Conservation (phyloP, 2,329 filamentous ascomycete genomes). For the Rhinocladiella similis region DNA sequence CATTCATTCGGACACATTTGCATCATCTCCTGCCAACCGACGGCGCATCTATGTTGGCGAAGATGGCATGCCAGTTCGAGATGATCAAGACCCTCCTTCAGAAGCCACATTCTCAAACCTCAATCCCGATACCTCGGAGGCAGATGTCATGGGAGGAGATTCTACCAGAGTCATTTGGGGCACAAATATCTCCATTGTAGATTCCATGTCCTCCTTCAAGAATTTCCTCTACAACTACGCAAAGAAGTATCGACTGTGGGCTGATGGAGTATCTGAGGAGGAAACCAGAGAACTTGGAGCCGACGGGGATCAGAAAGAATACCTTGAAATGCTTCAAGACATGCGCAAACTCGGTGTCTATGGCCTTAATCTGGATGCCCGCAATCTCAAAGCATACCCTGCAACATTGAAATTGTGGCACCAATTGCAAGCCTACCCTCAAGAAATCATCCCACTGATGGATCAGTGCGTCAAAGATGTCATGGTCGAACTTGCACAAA, state of each 20-base stretch:
- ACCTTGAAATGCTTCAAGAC: conserved; percentile 80
- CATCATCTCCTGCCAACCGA: conserved; percentile 52
- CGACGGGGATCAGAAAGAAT: conserved; percentile 75
- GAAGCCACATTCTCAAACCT: conserved; percentile 67
- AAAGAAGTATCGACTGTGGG: conserved; percentile 89
- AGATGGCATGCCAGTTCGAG: conserved; percentile 59
- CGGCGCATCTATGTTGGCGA: conserved; percentile 65
- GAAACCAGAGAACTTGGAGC: conserved; percentile 68
- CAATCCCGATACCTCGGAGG: conserved; percentile 87
- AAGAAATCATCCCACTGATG: conserved; percentile 95
- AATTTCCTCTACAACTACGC: conserved; percentile 92
- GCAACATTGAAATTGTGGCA: conserved; percentile 93
- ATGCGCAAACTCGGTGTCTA: conserved; percentile 86
- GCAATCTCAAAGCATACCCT: conserved; percentile 89
- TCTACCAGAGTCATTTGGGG: conserved; percentile 90
- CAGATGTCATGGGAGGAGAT: conserved; percentile 78
- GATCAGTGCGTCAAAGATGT: conserved; percentile 91
- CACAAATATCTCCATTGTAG: conserved; percentile 90
- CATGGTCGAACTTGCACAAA: conserved; percentile 84
- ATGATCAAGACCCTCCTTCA: conserved; percentile 48
- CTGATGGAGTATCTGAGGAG: conserved; percentile 77
- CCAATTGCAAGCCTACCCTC: conserved; percentile 89
- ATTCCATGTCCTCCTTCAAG: conserved; percentile 83
- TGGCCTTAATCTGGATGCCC: conserved; percentile 82
- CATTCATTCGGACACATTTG: conserved; percentile 76